Base-by-base conservation (phyloP, 257 asterid genomes). In the Solanum sitiens region DNA sequence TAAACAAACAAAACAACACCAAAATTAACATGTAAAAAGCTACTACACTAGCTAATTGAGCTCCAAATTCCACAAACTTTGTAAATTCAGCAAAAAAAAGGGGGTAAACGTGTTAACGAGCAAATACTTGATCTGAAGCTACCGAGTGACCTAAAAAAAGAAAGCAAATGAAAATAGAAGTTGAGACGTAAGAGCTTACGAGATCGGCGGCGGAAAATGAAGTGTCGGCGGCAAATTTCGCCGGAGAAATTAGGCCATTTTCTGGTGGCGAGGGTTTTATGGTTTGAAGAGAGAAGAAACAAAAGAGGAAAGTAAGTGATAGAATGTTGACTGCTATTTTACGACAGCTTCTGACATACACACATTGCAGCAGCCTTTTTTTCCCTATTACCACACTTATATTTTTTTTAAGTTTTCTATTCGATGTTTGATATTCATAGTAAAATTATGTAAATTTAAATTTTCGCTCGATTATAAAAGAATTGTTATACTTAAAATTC, bases 221-320 rank as follows among this genome's bases (percentile, higher is more conserved):
- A 44, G 84, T 44, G 63, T 77, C 25, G 84, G 39, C 63, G 65
- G 84, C 84, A 8, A 77, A 44, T n/a, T 77, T 77, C 63, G 84
- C 84, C 84, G 67, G 87, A 39, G 72, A 83, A 89, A 87, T 91
- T 90, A 91, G 30, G 39, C 86, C 91, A 91, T 91, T 68, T 86
- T 80, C 8, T n/a, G 63, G 84, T 25, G 39, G 15, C 8, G 65
- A 73, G 68, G 84, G 85, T 83, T 87, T 67, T 74, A 65, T 74
- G 75, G 83, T 68, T 21, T 9, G 56, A 23, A 35, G n/a, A 65
- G 65, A 63, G 47, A 9, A 53, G 61, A 21, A 53, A 53, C 21
- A 33, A 14, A 75, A 82, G 56, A 76, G 73, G 11, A 88, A 77
- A 75, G 86, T 50, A 14, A 44, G 65, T 37, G 30, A 68, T 74